phyloP scores from a whole-genome alignment of 768 basidiomycete genomes.

The Suillus spraguei region DNA sequence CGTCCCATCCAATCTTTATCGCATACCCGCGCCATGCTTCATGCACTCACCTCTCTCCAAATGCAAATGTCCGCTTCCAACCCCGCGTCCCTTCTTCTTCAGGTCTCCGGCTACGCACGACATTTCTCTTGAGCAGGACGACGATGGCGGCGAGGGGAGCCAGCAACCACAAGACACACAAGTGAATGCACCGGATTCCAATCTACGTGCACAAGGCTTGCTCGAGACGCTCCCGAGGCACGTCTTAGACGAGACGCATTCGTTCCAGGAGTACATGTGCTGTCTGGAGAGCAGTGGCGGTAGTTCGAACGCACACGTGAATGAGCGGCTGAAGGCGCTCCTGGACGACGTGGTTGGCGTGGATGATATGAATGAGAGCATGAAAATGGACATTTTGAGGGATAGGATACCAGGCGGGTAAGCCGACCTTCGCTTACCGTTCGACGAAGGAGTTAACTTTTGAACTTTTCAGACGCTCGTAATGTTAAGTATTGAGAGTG shows the following conservation, averaged over 20 bases:
- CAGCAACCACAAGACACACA: not conserved
- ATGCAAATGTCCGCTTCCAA: constrained; percentile 11
- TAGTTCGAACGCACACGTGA: constrained; percentile 15
- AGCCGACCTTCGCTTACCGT: constrained; percentile 13
- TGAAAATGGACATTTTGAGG: constrained; percentile 44
- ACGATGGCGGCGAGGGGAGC: not conserved
- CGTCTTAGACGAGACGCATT: constrained; percentile 38
- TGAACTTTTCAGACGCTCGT: constrained; percentile 38
- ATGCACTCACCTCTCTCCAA: constrained; percentile 53
- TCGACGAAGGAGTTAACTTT: not conserved
- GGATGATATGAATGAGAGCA: constrained; percentile 32
- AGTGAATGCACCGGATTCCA: not conserved
- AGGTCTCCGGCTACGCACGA: not conserved
- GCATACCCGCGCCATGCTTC: constrained; percentile 66
- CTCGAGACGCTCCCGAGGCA: constrained; percentile 43
- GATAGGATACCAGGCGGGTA: constrained; percentile 48
- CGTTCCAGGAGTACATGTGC: constrained; percentile 44
- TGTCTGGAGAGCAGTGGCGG: constrained; percentile 27
- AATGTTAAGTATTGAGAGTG: constrained; percentile 51
- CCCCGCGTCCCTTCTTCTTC: not conserved
- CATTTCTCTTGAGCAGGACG: not conserved
- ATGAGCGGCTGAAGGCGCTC: constrained; percentile 33
- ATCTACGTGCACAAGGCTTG: constrained; percentile 26
- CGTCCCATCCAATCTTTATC: constrained; percentile 57
- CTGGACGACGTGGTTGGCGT: constrained; percentile 44